These are phyloP conservation scores for Umbilicaria muhlenbergii DNA, from an alignment of 495 filamentous ascomycete species.

Conservation along the genomic window DNA sequence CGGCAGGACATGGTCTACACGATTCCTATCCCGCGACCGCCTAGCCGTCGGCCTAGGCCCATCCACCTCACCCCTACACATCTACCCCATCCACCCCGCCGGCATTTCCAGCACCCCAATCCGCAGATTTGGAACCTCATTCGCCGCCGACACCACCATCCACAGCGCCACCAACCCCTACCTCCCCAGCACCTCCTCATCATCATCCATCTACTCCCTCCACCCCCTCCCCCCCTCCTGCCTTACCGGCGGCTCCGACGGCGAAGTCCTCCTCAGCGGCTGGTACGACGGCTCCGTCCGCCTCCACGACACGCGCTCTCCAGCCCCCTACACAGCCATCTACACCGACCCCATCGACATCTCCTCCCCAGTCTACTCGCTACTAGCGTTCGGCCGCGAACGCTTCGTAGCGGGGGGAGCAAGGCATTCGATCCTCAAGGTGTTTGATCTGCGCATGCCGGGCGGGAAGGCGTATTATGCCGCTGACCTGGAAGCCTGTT, in stretches of 20 bases:
- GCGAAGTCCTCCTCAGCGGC: constrained; percentile 43
- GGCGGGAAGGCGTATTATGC: constrained; percentile 23
- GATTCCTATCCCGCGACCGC: constrained; percentile 30
- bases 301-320: constrained; percentile 53
- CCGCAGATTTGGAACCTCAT: constrained; percentile 19
- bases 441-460: constrained; percentile 48
- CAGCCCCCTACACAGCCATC: constrained; percentile 24
- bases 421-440: constrained; percentile 41
- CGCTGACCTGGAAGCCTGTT: constrained; percentile 1
- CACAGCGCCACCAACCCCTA: too few species aligned
- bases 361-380: constrained; percentile 39
- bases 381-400: constrained; percentile 38
- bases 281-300: constrained; percentile 43
- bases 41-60: constrained; percentile 37
- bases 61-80: constrained; percentile 26
- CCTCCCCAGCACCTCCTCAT: constrained; percentile 2
- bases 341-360: constrained; percentile 42
- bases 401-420: constrained; percentile 41
- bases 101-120: constrained; percentile 21
- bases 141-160: too few species aligned
- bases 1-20: constrained; percentile 31
- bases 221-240: constrained; percentile 27
- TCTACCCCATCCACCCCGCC: constrained; percentile 30
- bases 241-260: constrained; percentile 14
- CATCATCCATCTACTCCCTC: constrained; percentile 26